Evolutionary conservation across 768 basidiomycete genomes (phyloP), one percentile per base, ranked within the genome.

Genomic region (Lanmaoa rubissima): DNA sequence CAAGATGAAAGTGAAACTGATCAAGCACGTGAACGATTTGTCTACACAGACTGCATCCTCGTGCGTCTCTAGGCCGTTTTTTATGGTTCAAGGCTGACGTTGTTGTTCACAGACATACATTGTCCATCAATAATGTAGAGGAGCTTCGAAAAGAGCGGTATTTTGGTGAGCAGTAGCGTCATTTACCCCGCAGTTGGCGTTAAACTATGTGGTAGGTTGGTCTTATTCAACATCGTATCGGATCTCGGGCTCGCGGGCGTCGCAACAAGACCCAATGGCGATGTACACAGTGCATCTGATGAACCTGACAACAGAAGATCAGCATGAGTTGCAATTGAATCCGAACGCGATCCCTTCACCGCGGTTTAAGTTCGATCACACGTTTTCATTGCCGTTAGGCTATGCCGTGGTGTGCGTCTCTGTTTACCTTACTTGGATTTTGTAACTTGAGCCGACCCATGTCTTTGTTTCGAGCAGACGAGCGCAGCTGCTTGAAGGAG

Each of bases 401-500:
- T 19, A 64, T 50, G 64, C 59, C 0, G 50, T 70, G 7, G 44
- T 62, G 67, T 68, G 7, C 28, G 62, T 54, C 4, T 17, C 10
- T n/a, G 1, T 2, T 21, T 26, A 11, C 5, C 38, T 45, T 8
- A 1, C 13, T 35, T 14, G 0, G 6, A 11, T 17, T 3, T 14
- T 38, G n/a, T 35, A 35, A 5, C 6, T n/a, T 5, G n/a, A 46
- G 8, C 21, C 42, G 21, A 57, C 7, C 10, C 13, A 4, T 6
- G 5, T 9, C 9, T 12, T 39, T 17, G 1, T 11, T 48, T n/a
- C 3, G 45, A 48, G 2, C 28, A 78, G 77, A 38, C 68, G 71
- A n/a, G 63, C 65, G 0, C 81, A 82, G 51, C 38, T 82, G 2
- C 70, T 82, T 21, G 70, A 71, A 16, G 66, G 70, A 17, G 71